phyloP scores from a whole-genome alignment of 2,329 filamentous ascomycete genomes.

The Epichloe aotearoae region DNA sequence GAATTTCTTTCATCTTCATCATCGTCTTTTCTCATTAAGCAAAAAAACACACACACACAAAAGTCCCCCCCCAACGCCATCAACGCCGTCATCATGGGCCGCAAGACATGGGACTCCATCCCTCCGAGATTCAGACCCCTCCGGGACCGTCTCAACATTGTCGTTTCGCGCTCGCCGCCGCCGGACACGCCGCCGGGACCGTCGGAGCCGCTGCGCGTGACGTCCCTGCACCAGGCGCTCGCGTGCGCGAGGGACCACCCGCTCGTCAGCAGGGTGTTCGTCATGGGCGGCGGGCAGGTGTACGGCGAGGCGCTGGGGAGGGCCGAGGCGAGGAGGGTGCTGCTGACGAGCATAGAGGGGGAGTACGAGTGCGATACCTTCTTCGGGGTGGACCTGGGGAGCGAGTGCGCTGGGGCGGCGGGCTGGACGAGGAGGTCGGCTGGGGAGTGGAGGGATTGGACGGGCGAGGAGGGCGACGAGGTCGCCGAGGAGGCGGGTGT shows the following conservation, averaged over 20 bases:
- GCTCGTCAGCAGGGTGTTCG: slow-evolving; percentile 50
- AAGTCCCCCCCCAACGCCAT: slow-evolving; percentile 21
- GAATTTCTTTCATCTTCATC: neutral
- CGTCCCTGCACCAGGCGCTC: slow-evolving; percentile 46
- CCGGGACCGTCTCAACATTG: slow-evolving; percentile 65
- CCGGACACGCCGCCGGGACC: slow-evolving; percentile 6
- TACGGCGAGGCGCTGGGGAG: slow-evolving; percentile 58
- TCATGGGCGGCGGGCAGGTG: slow-evolving; percentile 84
- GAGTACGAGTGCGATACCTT: slow-evolving; percentile 68
- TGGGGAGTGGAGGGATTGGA: slow-evolving; percentile 36
- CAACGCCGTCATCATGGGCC: slow-evolving; percentile 90
- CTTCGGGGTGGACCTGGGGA: slow-evolving; percentile 48
- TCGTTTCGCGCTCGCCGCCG: slow-evolving; percentile 48
- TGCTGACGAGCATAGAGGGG: slow-evolving; percentile 54
- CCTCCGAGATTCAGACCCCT: slow-evolving; percentile 63
- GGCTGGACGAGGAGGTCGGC: slow-evolving; percentile 49
- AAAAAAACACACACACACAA: neutral
- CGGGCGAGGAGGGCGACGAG: slow-evolving; percentile 36
- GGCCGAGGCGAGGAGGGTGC: slow-evolving; percentile 43
- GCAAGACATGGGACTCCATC: slow-evolving; percentile 92
- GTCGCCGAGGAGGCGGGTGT: slow-evolving; percentile 46
- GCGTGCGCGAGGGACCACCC: slow-evolving; percentile 26
- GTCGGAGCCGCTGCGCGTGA: slow-evolving; percentile 39
- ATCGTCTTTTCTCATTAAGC: neutral
- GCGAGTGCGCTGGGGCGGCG: slow-evolving; percentile 36